Evolutionary conservation across 805 yeast species (phyloP).

Genomic region (Candida ulmi): DNA sequence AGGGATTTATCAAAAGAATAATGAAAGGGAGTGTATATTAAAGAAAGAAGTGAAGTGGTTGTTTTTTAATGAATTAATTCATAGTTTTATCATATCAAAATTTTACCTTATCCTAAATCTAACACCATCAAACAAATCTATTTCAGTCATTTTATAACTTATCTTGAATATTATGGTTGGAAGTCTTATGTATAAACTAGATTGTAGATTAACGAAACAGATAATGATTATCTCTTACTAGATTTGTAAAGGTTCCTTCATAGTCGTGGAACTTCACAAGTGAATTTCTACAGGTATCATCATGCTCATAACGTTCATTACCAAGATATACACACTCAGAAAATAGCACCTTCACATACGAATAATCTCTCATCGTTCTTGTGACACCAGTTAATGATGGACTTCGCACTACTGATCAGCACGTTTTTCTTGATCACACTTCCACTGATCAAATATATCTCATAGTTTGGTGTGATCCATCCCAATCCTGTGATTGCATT

Average conservation of each 20-base stretch:
- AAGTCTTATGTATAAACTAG: background rate
- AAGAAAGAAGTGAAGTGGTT: background rate
- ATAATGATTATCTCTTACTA: too few relatives aligned
- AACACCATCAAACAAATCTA: background rate
- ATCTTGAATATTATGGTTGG: conserved; percentile 1
- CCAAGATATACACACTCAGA: too few relatives aligned
- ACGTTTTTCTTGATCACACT: conserved; percentile 49
- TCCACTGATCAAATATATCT: conserved; percentile 58
- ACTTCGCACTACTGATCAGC: conserved; percentile 55
- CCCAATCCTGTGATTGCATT: conserved; percentile 35
- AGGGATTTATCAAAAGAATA: background rate
- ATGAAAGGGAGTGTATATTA: background rate
- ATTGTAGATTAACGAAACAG: too few relatives aligned
- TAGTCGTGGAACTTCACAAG: too few relatives aligned
- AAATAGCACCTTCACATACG: conserved; percentile 67
- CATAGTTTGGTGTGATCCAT: conserved; percentile 57
- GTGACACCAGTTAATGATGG: conserved; percentile 71
- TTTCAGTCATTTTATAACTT: background rate
- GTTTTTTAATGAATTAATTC: background rate
- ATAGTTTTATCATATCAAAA: background rate
- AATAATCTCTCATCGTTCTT: conserved; percentile 66
- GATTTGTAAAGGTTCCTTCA: too few relatives aligned
- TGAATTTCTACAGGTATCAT: too few relatives aligned
- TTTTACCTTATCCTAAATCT: background rate
- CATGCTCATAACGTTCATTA: too few relatives aligned